Base-by-base conservation (phyloP, 352 stramenopile species). In the Pythium brassicae region DNA sequence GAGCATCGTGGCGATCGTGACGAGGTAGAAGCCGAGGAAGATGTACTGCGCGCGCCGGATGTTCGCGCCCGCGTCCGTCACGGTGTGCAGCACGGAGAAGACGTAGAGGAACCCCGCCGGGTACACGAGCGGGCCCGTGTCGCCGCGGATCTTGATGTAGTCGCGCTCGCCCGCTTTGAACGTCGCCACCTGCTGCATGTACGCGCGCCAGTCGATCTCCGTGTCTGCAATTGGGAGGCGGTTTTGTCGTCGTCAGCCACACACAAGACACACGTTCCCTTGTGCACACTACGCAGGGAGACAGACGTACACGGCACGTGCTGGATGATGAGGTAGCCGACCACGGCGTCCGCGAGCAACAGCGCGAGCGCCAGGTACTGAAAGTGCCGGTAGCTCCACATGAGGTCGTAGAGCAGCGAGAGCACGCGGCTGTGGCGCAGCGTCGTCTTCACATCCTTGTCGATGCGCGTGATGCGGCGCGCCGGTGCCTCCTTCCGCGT, bases 151-250 rank as follows among this genome's bases (percentile, higher is more conserved):
- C 50, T 98, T 87, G 32, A 86, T 51, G 74, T 99, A 99, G 73
- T 99, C 86, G 29, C 89, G 82, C 68, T 99, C 94, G 57, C 96
- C 97, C 43, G 80, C 73, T 42, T 98, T 82, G 65, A 97, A 96
- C 29, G 82, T 66, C 57, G 87, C 79, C 26, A 99, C 96, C 72
- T 99, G 92, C 80, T 99, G 79, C 97, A 99, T 99, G 79, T 99
- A 99, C 17, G 97, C 96, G 61, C 90, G 83, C 96, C 96, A 99
- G 74, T 99, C 97, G 64, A 99, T 99, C 78, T 99, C 96, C 40
- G 97, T 99, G 77, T 99, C 80, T 90, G 39, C 20, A 60, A n/a
- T n/a, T n/a, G n/a, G n/a, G n/a, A n/a, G n/a, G n/a, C n/a, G n/a
- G n/a, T n/a, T n/a, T n/a, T n/a, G n/a, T n/a, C n/a, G n/a, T n/a